phyloP scores from a whole-genome alignment of 1,284 basidiomycete species.

The Apiotrichum veenhuisii region DNA sequence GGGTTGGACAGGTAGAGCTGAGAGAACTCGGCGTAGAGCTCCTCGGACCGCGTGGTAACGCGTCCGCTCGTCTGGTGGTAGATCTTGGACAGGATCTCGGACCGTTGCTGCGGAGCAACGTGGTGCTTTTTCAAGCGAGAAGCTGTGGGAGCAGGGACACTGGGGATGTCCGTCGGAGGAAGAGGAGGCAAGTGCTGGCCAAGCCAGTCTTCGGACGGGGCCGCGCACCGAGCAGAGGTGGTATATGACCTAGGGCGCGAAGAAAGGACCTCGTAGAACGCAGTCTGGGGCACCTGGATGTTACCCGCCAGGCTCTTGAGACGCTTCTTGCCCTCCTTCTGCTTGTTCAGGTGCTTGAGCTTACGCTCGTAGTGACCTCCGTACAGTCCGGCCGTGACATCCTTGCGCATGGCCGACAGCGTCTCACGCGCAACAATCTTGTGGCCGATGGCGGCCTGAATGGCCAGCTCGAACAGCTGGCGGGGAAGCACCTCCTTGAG shows the following conservation, averaged over 20 bases:
- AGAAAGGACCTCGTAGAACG: constrained; percentile 78
- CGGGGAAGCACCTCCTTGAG: constrained; percentile 85
- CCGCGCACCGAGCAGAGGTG: constrained; percentile 14
- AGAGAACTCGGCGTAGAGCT: constrained; percentile 26
- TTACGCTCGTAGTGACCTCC: constrained; percentile 92
- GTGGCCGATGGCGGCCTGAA: constrained; percentile 72
- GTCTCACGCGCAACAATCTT: constrained; percentile 86
- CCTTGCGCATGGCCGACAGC: constrained; percentile 79
- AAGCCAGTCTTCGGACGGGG: neutral
- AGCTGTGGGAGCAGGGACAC: no score
- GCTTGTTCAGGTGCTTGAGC: constrained; percentile 84
- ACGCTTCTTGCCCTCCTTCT: constrained; percentile 82
- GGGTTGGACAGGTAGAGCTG: constrained; percentile 29
- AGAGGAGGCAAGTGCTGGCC: neutral
- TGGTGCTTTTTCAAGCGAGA: constrained; percentile 3
- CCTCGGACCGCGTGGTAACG: constrained; percentile 1
- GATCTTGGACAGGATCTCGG: constrained; percentile 14
- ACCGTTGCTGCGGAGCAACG: constrained; percentile 14
- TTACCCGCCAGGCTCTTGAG: constrained; percentile 77
- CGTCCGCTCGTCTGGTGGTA: neutral
- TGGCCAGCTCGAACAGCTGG: constrained; percentile 90
- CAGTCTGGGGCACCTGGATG: constrained; percentile 83
- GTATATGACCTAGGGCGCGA: constrained; percentile 46
- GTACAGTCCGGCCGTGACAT: constrained; percentile 91
- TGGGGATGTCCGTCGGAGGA: neutral